Conservation (phyloP, 208 protist genomes). For the Trichomonas gallinae region DNA sequence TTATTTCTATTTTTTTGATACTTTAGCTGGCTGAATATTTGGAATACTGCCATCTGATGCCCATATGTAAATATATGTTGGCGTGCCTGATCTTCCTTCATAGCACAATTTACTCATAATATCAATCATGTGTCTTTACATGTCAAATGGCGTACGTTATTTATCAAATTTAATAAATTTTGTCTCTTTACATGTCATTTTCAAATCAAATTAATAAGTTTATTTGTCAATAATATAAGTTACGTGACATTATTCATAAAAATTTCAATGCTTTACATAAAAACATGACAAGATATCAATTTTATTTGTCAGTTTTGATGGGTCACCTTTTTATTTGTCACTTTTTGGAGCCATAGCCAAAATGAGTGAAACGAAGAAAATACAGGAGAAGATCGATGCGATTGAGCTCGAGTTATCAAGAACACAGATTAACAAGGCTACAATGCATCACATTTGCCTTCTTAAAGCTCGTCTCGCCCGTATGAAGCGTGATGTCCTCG, state of each 20-base stretch:
- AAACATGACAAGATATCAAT: too few species aligned
- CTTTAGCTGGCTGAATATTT: not conserved
- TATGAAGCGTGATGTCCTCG: constrained; percentile 27
- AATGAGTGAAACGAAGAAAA: constrained; percentile 27
- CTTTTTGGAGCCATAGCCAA: not conserved
- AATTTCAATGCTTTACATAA: too few species aligned
- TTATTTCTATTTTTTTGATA: too few species aligned
- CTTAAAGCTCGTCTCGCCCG: constrained; percentile 30
- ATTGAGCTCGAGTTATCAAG: constrained; percentile 87
- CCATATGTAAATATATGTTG: not conserved
- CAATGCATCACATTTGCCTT: constrained; percentile 51
- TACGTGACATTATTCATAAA: too few species aligned
- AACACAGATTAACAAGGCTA: constrained; percentile 96
- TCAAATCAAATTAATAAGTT: too few species aligned
- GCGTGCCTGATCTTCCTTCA: not conserved
- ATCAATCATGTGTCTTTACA: too few species aligned
- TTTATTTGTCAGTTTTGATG: too few species aligned
- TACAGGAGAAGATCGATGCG: constrained; percentile 82
- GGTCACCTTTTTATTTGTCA: too few species aligned
- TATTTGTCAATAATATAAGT: too few species aligned
- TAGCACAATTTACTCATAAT: not conserved
- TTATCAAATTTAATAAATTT: too few species aligned
- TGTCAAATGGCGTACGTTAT: too few species aligned
- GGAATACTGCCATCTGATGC: not conserved
- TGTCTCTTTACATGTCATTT: too few species aligned